Base-by-base conservation (phyloP, 2,329 filamentous ascomycete species). In the Rhynchosporium secalis region DNA sequence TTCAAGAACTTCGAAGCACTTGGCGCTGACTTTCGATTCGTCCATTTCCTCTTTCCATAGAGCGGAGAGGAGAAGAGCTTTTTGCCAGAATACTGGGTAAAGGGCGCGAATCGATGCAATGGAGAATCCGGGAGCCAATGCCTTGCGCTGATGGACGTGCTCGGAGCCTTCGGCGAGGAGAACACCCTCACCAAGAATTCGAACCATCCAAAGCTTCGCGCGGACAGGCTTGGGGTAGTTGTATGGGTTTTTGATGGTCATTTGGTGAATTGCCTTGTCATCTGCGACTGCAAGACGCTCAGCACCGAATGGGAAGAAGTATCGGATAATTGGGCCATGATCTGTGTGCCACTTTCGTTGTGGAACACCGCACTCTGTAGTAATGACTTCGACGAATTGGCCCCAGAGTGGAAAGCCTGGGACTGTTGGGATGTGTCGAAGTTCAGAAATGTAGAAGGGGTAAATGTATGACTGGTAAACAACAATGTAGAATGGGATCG, bases 41-140 rank as follows among this genome's bases (percentile, higher is more conserved):
- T 78, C 80, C 73, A 96, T 86, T 57, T 82, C 81, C 48, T 75
- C 64, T 10, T 72, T 70, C 76, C 76, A 78, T 46, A 76, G 74
- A 61, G 73, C 72, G 28, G 83, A 83, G 64, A 79, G 72, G 7
- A 76, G 62, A 29, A 83, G 76, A 0, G 87, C 83, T 76, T 96
- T 96, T 20, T 76, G 71, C 91, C 91, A 96, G 75, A 96, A 96
- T 7, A 89, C 78, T 0, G 91, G 88, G 68, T 94, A 93, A 12
- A 96, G 78, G 58, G 92, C 85, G 72, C 94, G 94, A 74, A 96
- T 81, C 68, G 94, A 90, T 13, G 90, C 84, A 72, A 91, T 95
- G 20, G 86, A 82, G 74, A 96, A 96, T 1, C 91, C 90, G 0
- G 91, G 91, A 77, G 88, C 84, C 31, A 96, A 82, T 61, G 87